A percentile compares a stretch with the other conserved stretches of the same genome.
These are phyloP conservation scores for Cladophialophora immunda DNA, from an alignment of 2,329 filamentous ascomycete species.

Conservation along the genomic window DNA sequence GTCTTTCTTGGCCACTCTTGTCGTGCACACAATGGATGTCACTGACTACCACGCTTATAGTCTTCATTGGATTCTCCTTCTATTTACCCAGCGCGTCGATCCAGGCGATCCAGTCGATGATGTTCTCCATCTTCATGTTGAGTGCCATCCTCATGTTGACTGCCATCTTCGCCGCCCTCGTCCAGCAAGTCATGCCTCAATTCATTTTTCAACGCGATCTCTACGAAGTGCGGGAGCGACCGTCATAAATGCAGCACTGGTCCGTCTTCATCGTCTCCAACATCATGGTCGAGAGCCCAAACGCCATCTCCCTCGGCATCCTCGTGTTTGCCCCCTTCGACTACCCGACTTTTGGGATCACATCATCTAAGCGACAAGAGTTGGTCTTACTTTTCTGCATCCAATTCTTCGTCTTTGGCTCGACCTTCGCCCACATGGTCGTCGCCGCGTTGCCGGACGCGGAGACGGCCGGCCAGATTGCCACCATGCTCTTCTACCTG, in stretches of 20 bases:
- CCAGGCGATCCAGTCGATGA: constrained; percentile 87
- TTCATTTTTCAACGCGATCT: constrained; percentile 67
- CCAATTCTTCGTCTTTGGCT: constrained; percentile 74
- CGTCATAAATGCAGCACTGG: constrained; percentile 78
- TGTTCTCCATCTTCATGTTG: constrained; percentile 91
- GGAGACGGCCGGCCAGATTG: constrained; percentile 71
- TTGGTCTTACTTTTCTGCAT: no score
- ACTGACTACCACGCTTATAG: no score
- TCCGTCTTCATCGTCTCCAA: constrained; percentile 75
- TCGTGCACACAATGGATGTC: no score
- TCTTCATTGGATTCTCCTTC: constrained; percentile 88
- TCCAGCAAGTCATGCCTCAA: constrained; percentile 64
- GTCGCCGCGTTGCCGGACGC: constrained; percentile 75
- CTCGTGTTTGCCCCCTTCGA: constrained; percentile 74
- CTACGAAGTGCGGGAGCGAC: constrained; percentile 68
- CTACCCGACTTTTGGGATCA: no score
- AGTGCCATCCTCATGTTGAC: no score
- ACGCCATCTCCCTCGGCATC: no score
- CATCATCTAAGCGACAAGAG: no score
- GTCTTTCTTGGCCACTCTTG: no score
- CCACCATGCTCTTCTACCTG: constrained; percentile 67
- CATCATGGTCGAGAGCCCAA: constrained; percentile 76
- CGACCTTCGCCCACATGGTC: constrained; percentile 76
- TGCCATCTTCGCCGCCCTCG: constrained; percentile 74
- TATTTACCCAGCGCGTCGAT: constrained; percentile 76